These are phyloP conservation scores for Phalaenopsis aphrodite DNA, from an alignment of 106 monocot species.

Conservation along the genomic window DNA sequence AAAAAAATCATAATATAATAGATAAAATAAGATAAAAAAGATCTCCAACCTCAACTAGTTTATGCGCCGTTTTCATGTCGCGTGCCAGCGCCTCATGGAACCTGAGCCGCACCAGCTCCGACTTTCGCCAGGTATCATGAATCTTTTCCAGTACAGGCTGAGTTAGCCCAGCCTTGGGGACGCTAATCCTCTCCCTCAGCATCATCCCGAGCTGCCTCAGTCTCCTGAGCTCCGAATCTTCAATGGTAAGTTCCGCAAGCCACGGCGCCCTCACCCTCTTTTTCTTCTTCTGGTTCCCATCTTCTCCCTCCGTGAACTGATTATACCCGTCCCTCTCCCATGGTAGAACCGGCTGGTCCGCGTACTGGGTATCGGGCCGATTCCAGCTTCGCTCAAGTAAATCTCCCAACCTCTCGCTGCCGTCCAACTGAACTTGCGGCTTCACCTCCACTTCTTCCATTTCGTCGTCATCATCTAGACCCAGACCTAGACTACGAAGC, in stretches of 20 bases:
- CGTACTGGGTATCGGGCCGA: conserved; percentile 35
- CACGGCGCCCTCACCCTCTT: conserved; percentile 73
- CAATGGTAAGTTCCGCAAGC: conserved; percentile 82
- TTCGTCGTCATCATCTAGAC: conserved; percentile 35
- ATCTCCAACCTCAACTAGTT: conserved; percentile 81
- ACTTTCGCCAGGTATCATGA: conserved; percentile 75
- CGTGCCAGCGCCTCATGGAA: conserved; percentile 85
- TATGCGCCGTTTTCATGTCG: conserved; percentile 94
- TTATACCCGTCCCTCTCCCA: conserved; percentile 57
- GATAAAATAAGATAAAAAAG: not conserved
- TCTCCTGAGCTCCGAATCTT: conserved; percentile 78
- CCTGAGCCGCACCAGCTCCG: conserved; percentile 80
- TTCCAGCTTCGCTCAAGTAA: conserved; percentile 76
- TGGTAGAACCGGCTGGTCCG: conserved; percentile 32
- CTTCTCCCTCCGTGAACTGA: conserved; percentile 10
- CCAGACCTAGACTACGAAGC: conserved; percentile 67
- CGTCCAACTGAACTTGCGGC: conserved; percentile 9
- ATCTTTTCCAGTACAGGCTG: conserved; percentile 68
- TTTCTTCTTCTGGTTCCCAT: conserved; percentile 30
- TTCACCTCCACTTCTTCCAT: conserved; percentile 1
- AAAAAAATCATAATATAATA: not conserved
- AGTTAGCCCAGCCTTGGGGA: conserved; percentile 93
- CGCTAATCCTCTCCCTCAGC: conserved; percentile 71
- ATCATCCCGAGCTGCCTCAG: conserved; percentile 56
- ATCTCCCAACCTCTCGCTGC: conserved; percentile 52